A percentile compares a stretch with the other conserved stretches of the same genome.
Conservation (phyloP, 352 stramenopile species). For the Phytopythium mirpurense region DNA sequence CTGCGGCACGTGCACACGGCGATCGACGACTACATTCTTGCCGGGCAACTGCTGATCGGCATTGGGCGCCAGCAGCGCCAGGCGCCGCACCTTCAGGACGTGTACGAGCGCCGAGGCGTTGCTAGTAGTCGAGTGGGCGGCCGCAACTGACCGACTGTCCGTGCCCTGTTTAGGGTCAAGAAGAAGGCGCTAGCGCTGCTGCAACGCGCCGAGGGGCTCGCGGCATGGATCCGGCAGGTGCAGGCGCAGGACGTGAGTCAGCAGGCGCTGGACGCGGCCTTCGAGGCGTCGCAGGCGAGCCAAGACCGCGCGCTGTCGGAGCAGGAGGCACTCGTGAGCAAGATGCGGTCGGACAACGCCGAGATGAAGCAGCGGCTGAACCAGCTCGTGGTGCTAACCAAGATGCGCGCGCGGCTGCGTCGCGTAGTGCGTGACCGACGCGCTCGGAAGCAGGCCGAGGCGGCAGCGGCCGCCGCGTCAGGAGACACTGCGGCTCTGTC, state of each 20-base stretch:
- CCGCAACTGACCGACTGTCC: not conserved
- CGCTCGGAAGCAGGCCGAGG: conserved; percentile 37
- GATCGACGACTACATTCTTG: conserved; percentile 67
- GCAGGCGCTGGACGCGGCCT: conserved; percentile 31
- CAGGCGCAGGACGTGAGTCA: conserved; percentile 25
- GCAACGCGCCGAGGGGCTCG: conserved; percentile 65
- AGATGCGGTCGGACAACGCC: conserved; percentile 57
- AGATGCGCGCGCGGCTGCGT: conserved; percentile 45
- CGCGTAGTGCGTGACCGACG: conserved; percentile 41
- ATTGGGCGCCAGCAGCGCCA: conserved; percentile 56
- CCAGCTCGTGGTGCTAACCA: conserved; percentile 52
- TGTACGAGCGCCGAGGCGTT: conserved; percentile 20
- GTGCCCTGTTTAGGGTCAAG: conserved; percentile 34
- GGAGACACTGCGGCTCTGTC: conserved; percentile 6
- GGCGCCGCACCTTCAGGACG: conserved; percentile 60
- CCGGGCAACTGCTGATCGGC: conserved; percentile 59
- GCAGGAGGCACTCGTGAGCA: conserved; percentile 53
- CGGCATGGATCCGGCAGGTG: conserved; percentile 52
- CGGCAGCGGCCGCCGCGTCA: conserved; percentile 1
- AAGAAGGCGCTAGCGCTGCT: conserved; percentile 72
- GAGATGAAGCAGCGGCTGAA: conserved; percentile 58
- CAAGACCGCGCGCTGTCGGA: conserved; percentile 35
- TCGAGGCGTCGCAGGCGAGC: conserved; percentile 40
- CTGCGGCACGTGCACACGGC: conserved; percentile 51
- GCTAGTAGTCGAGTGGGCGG: not conserved